A percentile compares a stretch with the other conserved stretches of the same genome.
phyloP scores from a whole-genome alignment of 2,329 filamentous ascomycete genomes.

The Colletotrichum chlorophyti region DNA sequence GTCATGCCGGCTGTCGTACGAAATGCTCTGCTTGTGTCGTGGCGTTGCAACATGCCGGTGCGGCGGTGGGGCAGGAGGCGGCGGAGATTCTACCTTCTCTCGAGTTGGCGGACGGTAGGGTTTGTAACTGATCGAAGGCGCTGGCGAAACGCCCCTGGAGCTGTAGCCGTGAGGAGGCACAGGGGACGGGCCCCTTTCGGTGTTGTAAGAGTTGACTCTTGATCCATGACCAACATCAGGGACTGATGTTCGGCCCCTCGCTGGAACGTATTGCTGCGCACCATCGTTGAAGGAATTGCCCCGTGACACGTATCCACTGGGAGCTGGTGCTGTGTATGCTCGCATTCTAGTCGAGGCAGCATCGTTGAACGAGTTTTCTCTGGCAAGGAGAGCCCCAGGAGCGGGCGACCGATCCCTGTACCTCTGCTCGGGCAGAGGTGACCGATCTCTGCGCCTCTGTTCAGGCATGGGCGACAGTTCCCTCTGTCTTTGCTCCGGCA shows the following conservation, averaged over 20 bases:
- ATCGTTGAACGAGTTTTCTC: constrained; percentile 27
- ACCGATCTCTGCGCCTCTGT: too few species aligned
- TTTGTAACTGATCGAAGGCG: constrained; percentile 41
- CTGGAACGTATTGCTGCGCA: constrained; percentile 19
- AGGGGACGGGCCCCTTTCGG: constrained; percentile 38
- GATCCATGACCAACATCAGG: constrained; percentile 19
- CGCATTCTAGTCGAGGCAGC: constrained; percentile 28
- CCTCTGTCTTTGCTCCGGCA: too few species aligned
- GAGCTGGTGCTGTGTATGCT: constrained; percentile 25
- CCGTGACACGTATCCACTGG: constrained; percentile 24
- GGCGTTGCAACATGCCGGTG: constrained; percentile 69
- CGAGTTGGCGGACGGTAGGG: constrained; percentile 35
- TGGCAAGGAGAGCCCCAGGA: constrained; percentile 29
- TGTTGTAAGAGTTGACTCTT: constrained; percentile 39
- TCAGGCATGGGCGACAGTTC: too few species aligned
- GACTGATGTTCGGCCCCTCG: background rate
- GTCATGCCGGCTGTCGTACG: constrained; percentile 36
- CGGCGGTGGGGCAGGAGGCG: constrained; percentile 83
- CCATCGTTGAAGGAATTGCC: constrained; percentile 28
- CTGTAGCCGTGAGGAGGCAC: constrained; percentile 40
- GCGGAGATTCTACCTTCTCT: constrained; percentile 63
- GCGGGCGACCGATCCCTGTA: constrained; percentile 26
- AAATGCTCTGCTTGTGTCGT: constrained; percentile 40
- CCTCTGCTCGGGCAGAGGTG: constrained; percentile 2
- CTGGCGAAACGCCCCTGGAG: constrained; percentile 46